Percentiles rank a stretch among this genome's conserved stretches.
Evolutionary conservation across 2,329 filamentous ascomycete genomes (phyloP).

Genomic region (Colletotrichum sp.): DNA sequence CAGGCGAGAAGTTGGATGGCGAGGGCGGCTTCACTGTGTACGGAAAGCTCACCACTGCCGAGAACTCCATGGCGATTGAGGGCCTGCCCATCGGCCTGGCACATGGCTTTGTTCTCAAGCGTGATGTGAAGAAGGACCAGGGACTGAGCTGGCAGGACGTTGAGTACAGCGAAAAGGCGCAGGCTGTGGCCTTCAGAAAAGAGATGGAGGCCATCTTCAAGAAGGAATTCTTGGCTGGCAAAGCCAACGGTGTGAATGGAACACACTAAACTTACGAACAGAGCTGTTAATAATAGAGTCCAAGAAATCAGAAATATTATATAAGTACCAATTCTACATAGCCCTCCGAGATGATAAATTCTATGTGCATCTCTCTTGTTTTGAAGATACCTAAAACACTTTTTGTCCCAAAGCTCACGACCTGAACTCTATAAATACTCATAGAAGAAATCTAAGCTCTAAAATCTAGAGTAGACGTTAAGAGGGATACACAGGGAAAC

Average conservation of each 20-base stretch:
- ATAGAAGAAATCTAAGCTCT: accelerated
- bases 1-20: constrained; percentile 54
- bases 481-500: constrained; percentile 24
- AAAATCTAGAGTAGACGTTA: accelerated
- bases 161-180: constrained; percentile 42
- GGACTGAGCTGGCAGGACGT: constrained; percentile 48
- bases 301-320: background rate
- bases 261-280: background rate
- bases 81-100: constrained; percentile 37
- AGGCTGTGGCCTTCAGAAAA: constrained; percentile 43
- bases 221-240: constrained; percentile 25
- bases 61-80: background rate
- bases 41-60: constrained; percentile 45
- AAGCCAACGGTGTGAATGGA: background rate
- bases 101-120: constrained; percentile 45
- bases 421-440: accelerated
- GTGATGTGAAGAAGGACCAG: constrained; percentile 43
- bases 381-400: accelerated
- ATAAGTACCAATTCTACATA: background rate
- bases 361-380: accelerated
- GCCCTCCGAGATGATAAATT: accelerated
- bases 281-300: background rate
- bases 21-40: constrained; percentile 51
- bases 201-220: constrained; percentile 48
- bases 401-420: background rate